Base-by-base conservation (phyloP, 768 basidiomycete genomes). In the Cystofilobasidium bisporidii region DNA sequence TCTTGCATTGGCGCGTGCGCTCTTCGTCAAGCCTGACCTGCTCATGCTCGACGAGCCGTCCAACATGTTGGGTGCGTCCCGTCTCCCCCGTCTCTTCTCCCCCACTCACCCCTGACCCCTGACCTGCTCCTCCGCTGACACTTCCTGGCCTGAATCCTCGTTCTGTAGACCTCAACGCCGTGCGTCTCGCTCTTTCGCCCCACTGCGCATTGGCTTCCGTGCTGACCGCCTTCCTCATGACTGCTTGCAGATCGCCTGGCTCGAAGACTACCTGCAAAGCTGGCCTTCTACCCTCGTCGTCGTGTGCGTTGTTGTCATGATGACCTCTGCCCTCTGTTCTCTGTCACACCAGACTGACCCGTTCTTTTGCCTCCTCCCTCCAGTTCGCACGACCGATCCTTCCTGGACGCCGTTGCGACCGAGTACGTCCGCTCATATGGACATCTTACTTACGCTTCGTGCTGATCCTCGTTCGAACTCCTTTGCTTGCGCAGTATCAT, bases 211-310 rank as follows among this genome's bases (percentile, higher is more conserved):
- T n/a, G n/a, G n/a, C n/a, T n/a, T n/a, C n/a, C 30, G 20, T 8
- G 45, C 57, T 48, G 15, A 47, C 22, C 30, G 17, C 32, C 20
- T n/a, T n/a, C n/a, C n/a, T n/a, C n/a, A n/a, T n/a, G n/a, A 38
- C 26, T 59, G 14, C 15, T 20, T 64, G 5, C 15, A 67, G 66
- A 82, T 98, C 74, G 94, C 94, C 36, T 98, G 94, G 93, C 81
- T 93, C 10, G 92, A 97, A 80, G 93, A 96, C 74, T 97, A 97
- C 75, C 82, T 97, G 8, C 93, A 94, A 76, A 93, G 91, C 2
- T 97, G 92, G 92, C 79, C 85, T 1, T 88, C 90, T 61, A 96
- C 92, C 0, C 79, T 97, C 20, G 85, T 97, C 45, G 92, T 96
- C 18, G 92, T 97, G 36, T 36, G 12, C 36, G 36, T 86, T 92